A percentile compares a stretch with the other conserved stretches of the same genome.
phyloP scores from a whole-genome alignment of 2,329 filamentous ascomycete genomes.

The Bipolaris bicolor region DNA sequence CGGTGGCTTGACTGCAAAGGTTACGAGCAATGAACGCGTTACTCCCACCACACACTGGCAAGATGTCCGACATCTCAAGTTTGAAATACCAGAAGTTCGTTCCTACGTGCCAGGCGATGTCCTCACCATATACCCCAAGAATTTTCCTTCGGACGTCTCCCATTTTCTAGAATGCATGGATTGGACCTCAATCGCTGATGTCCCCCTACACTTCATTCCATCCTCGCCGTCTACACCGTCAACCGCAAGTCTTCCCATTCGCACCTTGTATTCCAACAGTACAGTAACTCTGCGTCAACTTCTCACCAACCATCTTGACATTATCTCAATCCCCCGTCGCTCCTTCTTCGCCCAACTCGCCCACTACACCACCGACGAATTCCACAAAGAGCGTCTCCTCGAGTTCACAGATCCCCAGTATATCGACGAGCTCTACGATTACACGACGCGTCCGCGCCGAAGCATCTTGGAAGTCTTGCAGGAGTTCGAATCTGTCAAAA shows the following conservation, averaged over 20 bases:
- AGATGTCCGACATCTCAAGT: slow-evolving; percentile 81
- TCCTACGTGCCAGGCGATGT: slow-evolving; percentile 76
- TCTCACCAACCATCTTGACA: slow-evolving; percentile 82
- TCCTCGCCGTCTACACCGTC: slow-evolving; percentile 38
- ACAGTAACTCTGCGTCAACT: slow-evolving; percentile 73
- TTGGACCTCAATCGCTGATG: slow-evolving; percentile 77
- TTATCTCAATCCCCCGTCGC: slow-evolving; percentile 85
- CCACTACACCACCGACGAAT: slow-evolving; percentile 72
- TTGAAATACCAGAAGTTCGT: slow-evolving; percentile 56
- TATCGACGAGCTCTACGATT: slow-evolving; percentile 93
- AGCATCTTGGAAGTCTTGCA: slow-evolving; percentile 91
- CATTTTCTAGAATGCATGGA: slow-evolving; percentile 77
- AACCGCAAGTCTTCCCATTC: slow-evolving; percentile 48
- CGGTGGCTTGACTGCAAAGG: slow-evolving; percentile 60
- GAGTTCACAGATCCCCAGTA: slow-evolving; percentile 83
- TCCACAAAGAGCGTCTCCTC: slow-evolving; percentile 79
- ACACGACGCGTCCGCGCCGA: slow-evolving; percentile 86
- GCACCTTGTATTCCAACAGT: slow-evolving; percentile 47
- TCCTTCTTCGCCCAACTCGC: slow-evolving; percentile 82
- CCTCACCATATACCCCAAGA: slow-evolving; percentile 83
- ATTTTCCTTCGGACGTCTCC: slow-evolving; percentile 81
- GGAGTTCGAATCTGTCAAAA: slow-evolving; percentile 83
- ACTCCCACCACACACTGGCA: slow-evolving; percentile 86
- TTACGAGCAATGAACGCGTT: slow-evolving; percentile 72
- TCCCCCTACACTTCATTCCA: slow-evolving; percentile 62